phyloP scores from a whole-genome alignment of 306 rosid species.

The Ormosia emarginata region DNA sequence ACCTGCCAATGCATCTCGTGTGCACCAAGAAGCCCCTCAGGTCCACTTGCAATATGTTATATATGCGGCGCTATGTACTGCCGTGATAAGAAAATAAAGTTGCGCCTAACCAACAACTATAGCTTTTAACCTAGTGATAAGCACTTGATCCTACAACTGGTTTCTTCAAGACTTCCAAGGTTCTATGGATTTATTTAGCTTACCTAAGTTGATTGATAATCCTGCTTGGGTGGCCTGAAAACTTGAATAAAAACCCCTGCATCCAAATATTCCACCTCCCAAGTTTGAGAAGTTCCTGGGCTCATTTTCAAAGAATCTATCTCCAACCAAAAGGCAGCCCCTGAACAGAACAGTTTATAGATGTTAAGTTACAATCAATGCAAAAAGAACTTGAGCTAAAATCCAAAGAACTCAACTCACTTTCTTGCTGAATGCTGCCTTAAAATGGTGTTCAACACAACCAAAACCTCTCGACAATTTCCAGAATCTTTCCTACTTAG shows the following conservation, averaged over 20 bases:
- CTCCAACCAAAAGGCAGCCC: background rate
- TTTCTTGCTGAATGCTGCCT: background rate
- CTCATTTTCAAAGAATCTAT: background rate
- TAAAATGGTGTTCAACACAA: background rate
- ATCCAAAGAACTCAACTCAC: background rate
- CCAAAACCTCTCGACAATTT: background rate
- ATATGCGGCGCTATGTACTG: too few relatives aligned
- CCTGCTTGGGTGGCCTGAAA: background rate
- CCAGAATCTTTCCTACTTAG: background rate
- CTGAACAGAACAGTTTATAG: background rate
- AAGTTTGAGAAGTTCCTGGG: background rate
- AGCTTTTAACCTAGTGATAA: too few relatives aligned
- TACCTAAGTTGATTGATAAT: background rate
- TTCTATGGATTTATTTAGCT: too few relatives aligned
- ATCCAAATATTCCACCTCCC: background rate
- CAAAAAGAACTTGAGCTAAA: background rate
- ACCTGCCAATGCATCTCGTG: too few relatives aligned
- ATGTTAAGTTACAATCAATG: background rate
- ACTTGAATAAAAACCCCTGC: background rate
- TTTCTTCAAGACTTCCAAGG: background rate
- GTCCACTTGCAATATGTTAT: too few relatives aligned
- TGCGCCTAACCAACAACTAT: too few relatives aligned
- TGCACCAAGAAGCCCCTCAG: too few relatives aligned
- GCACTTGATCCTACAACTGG: too few relatives aligned
- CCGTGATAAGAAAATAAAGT: too few relatives aligned